phyloP scores from a whole-genome alignment of 2,329 filamentous ascomycete genomes.

The Thielaviopsis punctulata region DNA sequence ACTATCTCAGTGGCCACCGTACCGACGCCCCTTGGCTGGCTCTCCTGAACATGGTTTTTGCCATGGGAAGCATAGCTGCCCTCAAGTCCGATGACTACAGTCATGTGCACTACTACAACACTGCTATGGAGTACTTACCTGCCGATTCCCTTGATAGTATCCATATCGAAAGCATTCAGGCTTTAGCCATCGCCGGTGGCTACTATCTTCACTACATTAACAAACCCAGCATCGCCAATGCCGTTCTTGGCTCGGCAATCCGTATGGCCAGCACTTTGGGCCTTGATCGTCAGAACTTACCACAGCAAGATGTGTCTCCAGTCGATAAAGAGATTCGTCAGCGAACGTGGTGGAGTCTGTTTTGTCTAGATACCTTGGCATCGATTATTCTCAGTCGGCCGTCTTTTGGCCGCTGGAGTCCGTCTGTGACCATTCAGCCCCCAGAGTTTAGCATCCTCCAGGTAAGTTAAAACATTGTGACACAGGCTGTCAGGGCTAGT shows the following conservation, averaged over 20 bases:
- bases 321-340: constrained; percentile 42
- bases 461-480: constrained; percentile 15
- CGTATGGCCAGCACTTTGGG: constrained; percentile 61
- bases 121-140: constrained; percentile 47
- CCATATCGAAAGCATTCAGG: constrained; percentile 55
- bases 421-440: constrained; percentile 47
- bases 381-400: constrained; percentile 54
- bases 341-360: constrained; percentile 59
- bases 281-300: constrained; percentile 45
- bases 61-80: constrained; percentile 54
- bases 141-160: constrained; percentile 47
- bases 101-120: constrained; percentile 53
- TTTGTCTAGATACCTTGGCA: constrained; percentile 59
- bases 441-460: constrained; percentile 36
- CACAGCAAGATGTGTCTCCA: constrained; percentile 27
- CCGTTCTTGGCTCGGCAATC: constrained; percentile 51
- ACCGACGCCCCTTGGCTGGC: constrained; percentile 55
- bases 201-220: constrained; percentile 68
- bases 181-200: constrained; percentile 52
- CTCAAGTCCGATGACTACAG: constrained; percentile 46
- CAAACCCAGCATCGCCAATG: constrained; percentile 59
- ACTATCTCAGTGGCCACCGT: constrained; percentile 35
- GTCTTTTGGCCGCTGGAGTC: constrained; percentile 49
- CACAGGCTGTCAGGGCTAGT: neutral
- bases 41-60: constrained; percentile 59